Base-by-base conservation (phyloP, 2,329 filamentous ascomycete species). In the Neonectria faginata region DNA sequence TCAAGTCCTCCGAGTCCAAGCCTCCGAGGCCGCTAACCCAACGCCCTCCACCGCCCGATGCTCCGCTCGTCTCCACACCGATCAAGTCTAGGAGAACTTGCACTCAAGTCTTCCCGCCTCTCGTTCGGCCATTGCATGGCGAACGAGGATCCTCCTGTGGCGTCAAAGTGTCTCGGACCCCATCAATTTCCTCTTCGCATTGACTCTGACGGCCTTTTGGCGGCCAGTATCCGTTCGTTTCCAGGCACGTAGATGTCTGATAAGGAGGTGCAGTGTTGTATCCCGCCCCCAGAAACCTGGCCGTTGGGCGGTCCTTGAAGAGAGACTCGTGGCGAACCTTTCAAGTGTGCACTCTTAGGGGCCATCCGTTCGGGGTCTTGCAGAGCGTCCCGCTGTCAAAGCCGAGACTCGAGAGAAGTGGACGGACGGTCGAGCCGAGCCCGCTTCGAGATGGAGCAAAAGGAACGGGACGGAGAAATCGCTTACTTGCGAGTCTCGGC, bases 21-120 rank as follows among this genome's bases (percentile, higher is more conserved):
- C 22, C 42, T 56, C 51, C 44, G 52, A 58, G 50, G 42, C 39
- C 51, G 48, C 56, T 72, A 69, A 61, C 44, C 54, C 50, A 68
- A 67, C 68, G 68, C 66, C 60, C 63, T 64, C 51, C 42, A 48
- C 66, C 56, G 27, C 54, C 67, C 51, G 44, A 18, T 36, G 48
- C 59, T 52, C 44, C 54, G 45, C 60, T 27, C 22, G 20, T 41
- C 57, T 67, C 50, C 54, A 53, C 59, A 61, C 48, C 53, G 53
- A 65, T 33, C 41, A 51, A 42, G 25, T 25, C 51, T 31, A 22
- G 42, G 51, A 50, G 41, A 14, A 18, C n/a, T 18, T 8, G 16
- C 4, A 47, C 53, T 58, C 64, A 60, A 61, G 60, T 41, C 57
- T 60, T 50, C 41, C 56, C 57, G 36, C 20, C 39, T 51, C 42